Evolutionary conservation across 2,329 filamentous ascomycete genomes (phyloP), one percentile per base, ranked within the genome.

Genomic region (Sporothrix variecibatus): DNA sequence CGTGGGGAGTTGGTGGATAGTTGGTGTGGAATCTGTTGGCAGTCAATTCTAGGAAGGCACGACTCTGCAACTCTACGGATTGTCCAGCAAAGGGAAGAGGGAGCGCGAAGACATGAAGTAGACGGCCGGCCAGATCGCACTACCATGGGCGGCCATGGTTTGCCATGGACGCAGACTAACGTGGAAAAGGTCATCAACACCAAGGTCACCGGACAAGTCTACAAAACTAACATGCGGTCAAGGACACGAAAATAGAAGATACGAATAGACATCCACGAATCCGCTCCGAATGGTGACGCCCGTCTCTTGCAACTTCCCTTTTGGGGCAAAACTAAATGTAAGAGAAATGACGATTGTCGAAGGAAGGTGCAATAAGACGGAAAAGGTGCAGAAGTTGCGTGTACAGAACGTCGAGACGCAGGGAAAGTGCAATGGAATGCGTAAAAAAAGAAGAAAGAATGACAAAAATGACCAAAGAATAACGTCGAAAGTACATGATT

Each of bases 81-180:
- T 46, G 12, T 46, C 43, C 15, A 40, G 12, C 38, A 11, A 38
- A 26, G 60, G 40, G 69, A 62, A 62, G 67, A 65, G 73, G 58
- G 70, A 60, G 68, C 68, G 51, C 73, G 38, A 46, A 53, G 72
- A 75, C 74, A 75, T 75, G 74, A 75, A 75, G 74, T 74, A 75
- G 72, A 72, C 69, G 72, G 51, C 26, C 46, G 34, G 62, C 38
- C 62, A 67, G 38, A 28, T 65, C 23, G 62, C 62, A 28, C n/a
- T 46, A 28, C 62, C 62, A 65, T 65, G 62, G n/a, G 34, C n/a
- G 26, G 12, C 62, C 62, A 67, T 67, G 38, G 38, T 17, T 11
- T 20, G 11, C 7, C 58, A 20, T 62, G 40, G 26, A 34, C 34
- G 34, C 1, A 34, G 34, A 34, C 34, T 34, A 34, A 34, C 34